phyloP scores from a whole-genome alignment of 2,329 filamentous ascomycete genomes.

The Arthrobotrys iridis region DNA sequence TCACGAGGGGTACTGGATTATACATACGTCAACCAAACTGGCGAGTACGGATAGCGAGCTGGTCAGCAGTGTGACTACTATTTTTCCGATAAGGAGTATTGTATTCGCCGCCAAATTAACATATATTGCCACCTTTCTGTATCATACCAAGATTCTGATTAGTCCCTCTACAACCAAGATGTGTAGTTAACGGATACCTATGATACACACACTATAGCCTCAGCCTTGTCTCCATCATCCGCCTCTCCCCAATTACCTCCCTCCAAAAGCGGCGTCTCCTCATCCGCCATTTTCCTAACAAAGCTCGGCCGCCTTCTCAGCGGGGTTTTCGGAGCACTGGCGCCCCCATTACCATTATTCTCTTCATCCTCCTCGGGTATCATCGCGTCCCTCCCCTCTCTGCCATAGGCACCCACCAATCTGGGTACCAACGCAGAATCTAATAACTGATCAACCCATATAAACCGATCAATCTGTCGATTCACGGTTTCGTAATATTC shows the following conservation, averaged over 20 bases:
- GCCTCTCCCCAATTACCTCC: constrained; percentile 56
- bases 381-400: background rate
- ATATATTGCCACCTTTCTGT: constrained; percentile 79
- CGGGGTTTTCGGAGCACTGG: constrained; percentile 23
- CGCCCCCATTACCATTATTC: background rate
- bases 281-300: constrained; percentile 78
- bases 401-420: constrained; percentile 71
- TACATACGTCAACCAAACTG: constrained; percentile 72
- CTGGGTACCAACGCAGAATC: constrained; percentile 93
- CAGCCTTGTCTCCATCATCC: constrained; percentile 24
- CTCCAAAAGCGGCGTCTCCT: constrained; percentile 73
- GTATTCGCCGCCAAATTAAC: constrained; percentile 83
- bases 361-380: constrained; percentile 36
- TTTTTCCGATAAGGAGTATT: constrained; percentile 78
- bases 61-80: constrained; percentile 78
- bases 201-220: constrained; percentile 52
- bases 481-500: constrained; percentile 91
- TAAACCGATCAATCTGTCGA: constrained; percentile 85
- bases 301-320: constrained; percentile 68
- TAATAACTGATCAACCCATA: constrained; percentile 89
- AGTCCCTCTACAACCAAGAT: background rate
- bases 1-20: no score
- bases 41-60: constrained; percentile 84
- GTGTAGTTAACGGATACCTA: background rate
- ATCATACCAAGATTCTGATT: background rate